Evolutionary conservation across 2,329 filamentous ascomycete species (phyloP).

Genomic region (Exophiala xenobiotica): DNA sequence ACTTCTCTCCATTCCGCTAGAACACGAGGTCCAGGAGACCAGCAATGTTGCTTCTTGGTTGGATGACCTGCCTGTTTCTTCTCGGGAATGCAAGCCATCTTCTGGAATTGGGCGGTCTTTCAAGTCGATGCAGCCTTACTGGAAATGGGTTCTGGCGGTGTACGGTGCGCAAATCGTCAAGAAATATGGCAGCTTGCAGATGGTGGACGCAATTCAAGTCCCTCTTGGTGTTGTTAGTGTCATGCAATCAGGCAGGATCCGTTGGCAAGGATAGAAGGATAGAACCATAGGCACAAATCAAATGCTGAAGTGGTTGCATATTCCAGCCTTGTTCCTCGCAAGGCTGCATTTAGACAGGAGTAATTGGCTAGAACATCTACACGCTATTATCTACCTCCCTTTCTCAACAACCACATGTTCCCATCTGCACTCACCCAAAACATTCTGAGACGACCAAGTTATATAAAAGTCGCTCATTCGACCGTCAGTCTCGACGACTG

Average conservation of each 20-base stretch:
- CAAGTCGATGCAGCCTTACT: slow-evolving; percentile 42
- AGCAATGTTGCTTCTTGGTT: slow-evolving; percentile 29
- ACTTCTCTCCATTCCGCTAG: slow-evolving; percentile 36
- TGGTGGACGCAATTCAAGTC: slow-evolving; percentile 43
- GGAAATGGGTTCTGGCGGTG: slow-evolving; percentile 44
- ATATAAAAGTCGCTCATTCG: too few relatives aligned
- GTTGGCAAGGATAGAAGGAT: slow-evolving; percentile 44
- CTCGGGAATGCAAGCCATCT: slow-evolving; percentile 1
- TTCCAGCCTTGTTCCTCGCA: too few relatives aligned
- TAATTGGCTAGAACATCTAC: too few relatives aligned
- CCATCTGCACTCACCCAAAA: too few relatives aligned
- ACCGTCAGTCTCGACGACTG: too few relatives aligned
- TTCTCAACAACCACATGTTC: too few relatives aligned
- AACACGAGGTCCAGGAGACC: slow-evolving; percentile 35
- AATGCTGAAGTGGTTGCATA: too few relatives aligned
- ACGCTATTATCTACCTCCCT: too few relatives aligned
- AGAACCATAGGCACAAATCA: too few relatives aligned
- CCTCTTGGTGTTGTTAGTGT: slow-evolving; percentile 46
- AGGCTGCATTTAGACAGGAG: too few relatives aligned
- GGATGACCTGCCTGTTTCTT: slow-evolving; percentile 13
- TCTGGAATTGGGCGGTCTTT: slow-evolving; percentile 30
- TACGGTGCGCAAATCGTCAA: slow-evolving; percentile 43
- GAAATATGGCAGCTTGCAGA: slow-evolving; percentile 42
- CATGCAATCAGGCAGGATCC: slow-evolving; percentile 41
- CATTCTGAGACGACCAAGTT: too few relatives aligned